Evolutionary conservation across 306 rosid genomes (phyloP), one percentile per base, ranked within the genome.

Genomic region (Fragaria ananassa): DNA sequence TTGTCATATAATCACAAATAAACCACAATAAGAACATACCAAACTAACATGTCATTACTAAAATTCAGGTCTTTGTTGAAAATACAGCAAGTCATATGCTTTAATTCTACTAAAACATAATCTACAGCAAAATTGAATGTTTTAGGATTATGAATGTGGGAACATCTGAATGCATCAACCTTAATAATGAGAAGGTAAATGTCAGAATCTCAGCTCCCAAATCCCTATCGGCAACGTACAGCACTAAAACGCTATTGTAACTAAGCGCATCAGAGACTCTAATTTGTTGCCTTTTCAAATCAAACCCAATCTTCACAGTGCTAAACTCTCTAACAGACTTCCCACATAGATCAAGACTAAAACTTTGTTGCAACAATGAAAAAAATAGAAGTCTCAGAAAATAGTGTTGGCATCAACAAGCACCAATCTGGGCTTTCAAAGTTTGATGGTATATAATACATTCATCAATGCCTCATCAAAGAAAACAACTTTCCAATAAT

Each of bases 231-330:
- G 98, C 98, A 93, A 91, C 96, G 97, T 91, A 88, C 86, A 93
- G 98, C 98, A 82, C 98, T 86, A 87, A 75, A 18, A 18, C 93
- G 62, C 92, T 86, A 91, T 44, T 1, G 64, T 58, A 77, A 29
- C 17, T 25, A 21, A 85, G 91, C 83, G 89, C 80, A 74, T 81
- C 93, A 91, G 97, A 85, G 98, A 93, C 98, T 93, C 98, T 93
- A 93, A 91, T 74, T 91, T 89, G 86, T 93, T 91, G 97, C 98
- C 98, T 84, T 76, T 17, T 3, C 10, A 18, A 3, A 2, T 10
- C 64, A 21, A 35, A 9, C 7, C 6, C 9, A 51, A 18, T n/a
- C 46, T 39, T 15, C 10, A 6, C 11, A 60, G 1, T 47, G 1
- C 29, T n/a, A 39, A 65, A 10, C 46, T 65, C 46, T 12, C 19